phyloP scores from a whole-genome alignment of 1,139 yeast species.

The Suhomyces panamericanus region DNA sequence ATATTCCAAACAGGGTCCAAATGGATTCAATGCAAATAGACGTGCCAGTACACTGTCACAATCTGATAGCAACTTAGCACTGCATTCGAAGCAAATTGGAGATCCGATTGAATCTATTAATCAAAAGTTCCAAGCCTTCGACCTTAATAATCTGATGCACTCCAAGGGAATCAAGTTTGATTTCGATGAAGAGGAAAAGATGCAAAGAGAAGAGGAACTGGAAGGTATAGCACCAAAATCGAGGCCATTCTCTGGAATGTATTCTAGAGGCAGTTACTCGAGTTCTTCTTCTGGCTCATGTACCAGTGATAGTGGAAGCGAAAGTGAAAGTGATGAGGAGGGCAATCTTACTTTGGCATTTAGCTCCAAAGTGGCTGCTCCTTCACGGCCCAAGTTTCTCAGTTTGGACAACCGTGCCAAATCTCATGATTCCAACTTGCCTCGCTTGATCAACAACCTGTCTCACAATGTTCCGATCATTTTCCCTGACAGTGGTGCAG shows the following conservation, averaged over 20 bases:
- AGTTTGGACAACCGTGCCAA: constrained; percentile 37
- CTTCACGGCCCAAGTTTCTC: constrained; percentile 40
- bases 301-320: constrained; percentile 17
- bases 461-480: constrained; percentile 28
- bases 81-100: background rate
- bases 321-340: constrained; percentile 36
- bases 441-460: constrained; percentile 21
- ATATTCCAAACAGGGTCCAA: constrained; percentile 17
- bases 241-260: constrained; percentile 4
- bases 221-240: constrained; percentile 21
- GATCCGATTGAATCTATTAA: constrained; percentile 19
- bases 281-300: constrained; percentile 6
- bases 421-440: constrained; percentile 48
- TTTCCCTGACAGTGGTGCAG: constrained; percentile 34
- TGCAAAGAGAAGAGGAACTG: constrained; percentile 5
- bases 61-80: constrained; percentile 7
- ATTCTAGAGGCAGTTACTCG: background rate
- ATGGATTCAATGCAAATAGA: constrained; percentile 1
- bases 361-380: constrained; percentile 42
- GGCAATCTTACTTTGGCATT: constrained; percentile 58
- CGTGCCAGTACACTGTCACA: constrained; percentile 14
- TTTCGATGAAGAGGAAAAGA: constrained; percentile 4
- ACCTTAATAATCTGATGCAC: constrained; percentile 42
- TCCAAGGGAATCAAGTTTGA: constrained; percentile 16
- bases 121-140: constrained; percentile 40